phyloP scores from a whole-genome alignment of 179 eudicot genomes.

The Beta lomatogona region DNA sequence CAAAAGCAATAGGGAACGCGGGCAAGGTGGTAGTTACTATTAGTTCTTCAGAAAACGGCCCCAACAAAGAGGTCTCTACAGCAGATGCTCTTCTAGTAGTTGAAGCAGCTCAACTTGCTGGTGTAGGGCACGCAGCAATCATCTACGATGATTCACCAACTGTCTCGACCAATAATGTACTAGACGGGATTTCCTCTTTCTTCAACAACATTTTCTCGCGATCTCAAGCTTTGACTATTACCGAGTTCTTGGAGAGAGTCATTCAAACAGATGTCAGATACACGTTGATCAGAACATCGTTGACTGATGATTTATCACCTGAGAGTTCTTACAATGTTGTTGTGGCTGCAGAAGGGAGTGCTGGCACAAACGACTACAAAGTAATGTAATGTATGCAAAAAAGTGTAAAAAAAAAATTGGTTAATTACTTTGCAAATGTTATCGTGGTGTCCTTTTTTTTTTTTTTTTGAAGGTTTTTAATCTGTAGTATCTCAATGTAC shows the following conservation, averaged over 20 bases:
- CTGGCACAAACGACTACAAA: conserved; percentile 83
- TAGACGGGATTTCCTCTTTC: conserved; percentile 74
- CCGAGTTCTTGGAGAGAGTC: conserved; percentile 65
- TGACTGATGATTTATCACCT: conserved; percentile 71
- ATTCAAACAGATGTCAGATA: conserved; percentile 65
- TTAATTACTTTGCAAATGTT: conserved; percentile 16
- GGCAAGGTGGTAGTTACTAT: conserved; percentile 88
- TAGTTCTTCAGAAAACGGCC: conserved; percentile 72
- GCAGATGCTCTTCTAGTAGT: conserved; percentile 73
- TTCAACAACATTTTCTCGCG: conserved; percentile 70
- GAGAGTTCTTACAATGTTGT: conserved; percentile 76
- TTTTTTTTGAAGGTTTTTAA: not conserved
- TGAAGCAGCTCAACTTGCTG: conserved; percentile 79
- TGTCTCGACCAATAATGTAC: conserved; percentile 60
- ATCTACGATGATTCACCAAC: conserved; percentile 53
- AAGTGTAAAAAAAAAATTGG: conserved; percentile 9
- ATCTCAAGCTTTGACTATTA: conserved; percentile 60
- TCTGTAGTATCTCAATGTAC: not conserved
- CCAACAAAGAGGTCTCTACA: conserved; percentile 53
- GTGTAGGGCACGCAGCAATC: conserved; percentile 76
- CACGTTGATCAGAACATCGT: conserved; percentile 66
- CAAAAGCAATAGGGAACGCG: conserved; percentile 93
- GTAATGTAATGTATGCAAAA: conserved; percentile 97
- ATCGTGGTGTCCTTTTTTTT: conserved; percentile 2
- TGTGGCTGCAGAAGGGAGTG: conserved; percentile 74